These are phyloP conservation scores for Hericium erinaceus DNA, from an alignment of 768 basidiomycete genomes.

Conservation along the genomic window DNA sequence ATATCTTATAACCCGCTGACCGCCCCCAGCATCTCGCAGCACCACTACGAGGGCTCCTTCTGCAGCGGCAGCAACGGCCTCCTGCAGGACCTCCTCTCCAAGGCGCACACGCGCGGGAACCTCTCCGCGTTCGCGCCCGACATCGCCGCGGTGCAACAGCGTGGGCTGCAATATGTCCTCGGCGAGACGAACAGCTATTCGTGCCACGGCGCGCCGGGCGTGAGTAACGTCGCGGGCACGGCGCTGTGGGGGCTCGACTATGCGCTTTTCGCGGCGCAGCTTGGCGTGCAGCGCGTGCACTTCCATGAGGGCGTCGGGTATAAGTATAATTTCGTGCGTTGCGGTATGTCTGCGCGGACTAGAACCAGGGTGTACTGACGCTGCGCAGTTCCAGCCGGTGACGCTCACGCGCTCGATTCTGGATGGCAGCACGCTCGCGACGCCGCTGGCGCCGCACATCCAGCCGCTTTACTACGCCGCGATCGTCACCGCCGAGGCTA, in stretches of 20 bases:
- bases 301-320: conserved; percentile 65
- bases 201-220: conserved; percentile 38
- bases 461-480: conserved; percentile 62
- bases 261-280: conserved; percentile 45
- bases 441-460: conserved; percentile 47
- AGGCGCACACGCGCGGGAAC: conserved; percentile 44
- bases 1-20: conserved; percentile 4
- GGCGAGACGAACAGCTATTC: conserved; percentile 31
- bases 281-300: conserved; percentile 45
- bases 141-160: conserved; percentile 36
- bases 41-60: conserved; percentile 48
- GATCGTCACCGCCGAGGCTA: conserved; percentile 48
- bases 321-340: conserved; percentile 34
- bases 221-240: conserved; percentile 63
- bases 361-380: neutral
- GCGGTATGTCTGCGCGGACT: no score
- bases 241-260: conserved; percentile 65
- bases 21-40: conserved; percentile 39
- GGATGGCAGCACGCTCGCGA: conserved; percentile 40
- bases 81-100: conserved; percentile 59
- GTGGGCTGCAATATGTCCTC: conserved; percentile 46
- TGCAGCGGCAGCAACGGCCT: conserved; percentile 44
- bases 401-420: conserved; percentile 47
- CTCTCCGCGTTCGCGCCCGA: conserved; percentile 43
- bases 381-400: conserved; percentile 49